Evolutionary conservation across 495 filamentous ascomycete species (phyloP).

Genomic region (Ramalina peruviana): DNA sequence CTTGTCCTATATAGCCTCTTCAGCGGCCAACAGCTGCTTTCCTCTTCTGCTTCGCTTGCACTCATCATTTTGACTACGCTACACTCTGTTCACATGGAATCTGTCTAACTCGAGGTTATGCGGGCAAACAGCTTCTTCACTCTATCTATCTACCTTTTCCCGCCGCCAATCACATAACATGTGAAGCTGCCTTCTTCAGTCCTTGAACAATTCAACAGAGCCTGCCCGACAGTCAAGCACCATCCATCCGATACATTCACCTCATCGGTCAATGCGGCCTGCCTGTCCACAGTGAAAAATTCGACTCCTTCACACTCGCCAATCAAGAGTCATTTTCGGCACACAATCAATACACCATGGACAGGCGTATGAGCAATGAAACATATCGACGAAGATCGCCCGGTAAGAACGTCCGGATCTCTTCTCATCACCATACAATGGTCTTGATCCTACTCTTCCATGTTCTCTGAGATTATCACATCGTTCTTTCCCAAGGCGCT

Average conservation of each 20-base stretch:
- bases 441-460: no score
- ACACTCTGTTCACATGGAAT: conserved; percentile 8
- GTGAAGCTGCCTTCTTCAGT: neutral
- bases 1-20: conserved; percentile 10
- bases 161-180: conserved; percentile 16
- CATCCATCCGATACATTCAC: neutral
- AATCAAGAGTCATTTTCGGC: conserved; percentile 15
- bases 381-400: conserved; percentile 37
- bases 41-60: conserved; percentile 15
- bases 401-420: conserved; percentile 22
- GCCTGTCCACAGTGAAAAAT: neutral
- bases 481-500: no score
- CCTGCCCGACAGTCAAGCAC: neutral
- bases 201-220: neutral
- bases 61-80: conserved; percentile 10
- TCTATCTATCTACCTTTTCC: conserved; percentile 8
- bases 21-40: conserved; percentile 9
- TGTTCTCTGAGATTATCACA: no score
- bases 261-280: no score
- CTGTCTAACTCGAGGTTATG: conserved; percentile 17
- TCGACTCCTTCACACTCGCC: conserved; percentile 11
- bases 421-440: no score
- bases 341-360: conserved; percentile 9
- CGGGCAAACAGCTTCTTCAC: conserved; percentile 17
- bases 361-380: conserved; percentile 18